These are phyloP conservation scores for Punica granatum DNA, from an alignment of 345 rosid species.

Conservation along the genomic window DNA sequence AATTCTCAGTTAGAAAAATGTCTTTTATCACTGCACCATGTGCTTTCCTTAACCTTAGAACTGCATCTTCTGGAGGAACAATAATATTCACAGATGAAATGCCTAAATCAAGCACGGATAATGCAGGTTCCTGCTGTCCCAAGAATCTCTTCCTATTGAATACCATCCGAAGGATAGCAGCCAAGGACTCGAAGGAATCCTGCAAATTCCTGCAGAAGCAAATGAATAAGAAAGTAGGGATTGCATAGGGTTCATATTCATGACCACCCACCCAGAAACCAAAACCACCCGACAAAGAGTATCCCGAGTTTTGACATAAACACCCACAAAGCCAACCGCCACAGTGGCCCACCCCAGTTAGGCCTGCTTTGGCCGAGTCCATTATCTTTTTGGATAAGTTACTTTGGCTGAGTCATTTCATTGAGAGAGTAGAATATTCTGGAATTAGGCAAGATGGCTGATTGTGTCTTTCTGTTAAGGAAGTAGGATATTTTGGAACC, in stretches of 20 bases:
- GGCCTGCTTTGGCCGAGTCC: neutral
- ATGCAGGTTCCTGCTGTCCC: neutral
- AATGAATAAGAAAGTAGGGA: neutral
- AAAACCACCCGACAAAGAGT: neutral
- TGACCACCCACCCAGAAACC: neutral
- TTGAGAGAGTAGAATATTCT: neutral
- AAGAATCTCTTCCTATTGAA: neutral
- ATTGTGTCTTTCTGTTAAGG: too few relatives aligned
- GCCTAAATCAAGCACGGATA: neutral
- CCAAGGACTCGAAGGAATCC: constrained; percentile 78
- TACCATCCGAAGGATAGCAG: constrained; percentile 48
- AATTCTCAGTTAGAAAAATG: neutral
- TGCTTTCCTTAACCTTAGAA: neutral
- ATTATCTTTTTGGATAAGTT: neutral
- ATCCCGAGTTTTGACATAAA: neutral
- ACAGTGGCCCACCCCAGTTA: neutral
- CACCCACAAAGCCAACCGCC: neutral
- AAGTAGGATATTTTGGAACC: too few relatives aligned
- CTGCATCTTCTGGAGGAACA: neutral
- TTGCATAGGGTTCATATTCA: neutral
- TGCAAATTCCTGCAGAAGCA: constrained; percentile 56
- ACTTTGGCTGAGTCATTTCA: too few relatives aligned
- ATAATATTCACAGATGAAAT: neutral
- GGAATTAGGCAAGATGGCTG: neutral
- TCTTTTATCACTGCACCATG: neutral